phyloP scores from a whole-genome alignment of 1,139 yeast genomes.

The Blastobotrys aristatus region DNA sequence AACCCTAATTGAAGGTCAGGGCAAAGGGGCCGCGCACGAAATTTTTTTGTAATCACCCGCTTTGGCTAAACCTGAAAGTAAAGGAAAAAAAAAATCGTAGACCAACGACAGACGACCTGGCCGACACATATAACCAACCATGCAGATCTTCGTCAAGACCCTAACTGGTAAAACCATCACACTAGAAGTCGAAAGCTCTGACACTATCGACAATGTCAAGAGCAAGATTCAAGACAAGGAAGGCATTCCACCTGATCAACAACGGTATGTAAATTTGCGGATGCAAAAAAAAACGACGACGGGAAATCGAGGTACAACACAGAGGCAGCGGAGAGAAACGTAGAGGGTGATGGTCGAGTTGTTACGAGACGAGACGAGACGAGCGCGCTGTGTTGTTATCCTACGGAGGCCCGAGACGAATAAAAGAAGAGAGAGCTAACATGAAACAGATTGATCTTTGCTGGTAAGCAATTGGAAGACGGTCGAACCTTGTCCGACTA shows the following conservation, averaged over 20 bases:
- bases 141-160: slow-evolving; percentile 58
- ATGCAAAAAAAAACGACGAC: background rate
- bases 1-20: background rate
- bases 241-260: slow-evolving; percentile 94
- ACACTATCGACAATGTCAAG: slow-evolving; percentile 91
- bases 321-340: too few relatives aligned
- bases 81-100: background rate
- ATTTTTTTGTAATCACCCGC: background rate
- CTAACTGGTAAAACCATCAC: slow-evolving; percentile 78
- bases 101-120: background rate
- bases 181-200: slow-evolving; percentile 91
- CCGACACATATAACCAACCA: slow-evolving; percentile 3
- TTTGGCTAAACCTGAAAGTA: too few relatives aligned
- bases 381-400: too few relatives aligned
- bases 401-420: too few relatives aligned
- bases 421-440: too few relatives aligned
- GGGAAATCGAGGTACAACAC: too few relatives aligned
- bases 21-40: background rate
- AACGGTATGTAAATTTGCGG: slow-evolving; percentile 41
- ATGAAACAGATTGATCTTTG: slow-evolving; percentile 54
- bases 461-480: slow-evolving; percentile 92
- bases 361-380: too few relatives aligned
- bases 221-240: slow-evolving; percentile 92
- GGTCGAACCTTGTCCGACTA: slow-evolving; percentile 90
- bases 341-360: too few relatives aligned